Base-by-base conservation (phyloP, 495 filamentous ascomycete genomes). In the Cenococcum geophilum region DNA sequence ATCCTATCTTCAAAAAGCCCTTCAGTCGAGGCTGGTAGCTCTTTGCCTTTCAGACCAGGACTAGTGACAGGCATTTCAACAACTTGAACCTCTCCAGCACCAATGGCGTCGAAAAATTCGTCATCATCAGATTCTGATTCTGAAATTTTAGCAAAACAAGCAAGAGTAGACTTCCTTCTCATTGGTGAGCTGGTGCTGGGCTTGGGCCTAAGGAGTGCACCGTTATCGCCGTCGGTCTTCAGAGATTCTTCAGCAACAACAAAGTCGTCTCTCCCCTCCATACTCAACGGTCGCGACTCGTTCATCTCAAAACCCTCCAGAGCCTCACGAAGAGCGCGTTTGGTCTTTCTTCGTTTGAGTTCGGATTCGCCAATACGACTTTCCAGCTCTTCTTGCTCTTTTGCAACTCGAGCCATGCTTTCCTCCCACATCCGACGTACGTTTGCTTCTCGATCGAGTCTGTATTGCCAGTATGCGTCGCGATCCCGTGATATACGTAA, bases 341-440 rank as follows among this genome's bases (percentile, higher is more conserved):
- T 97, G 0, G 93, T 93, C 54, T 86, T 82, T 70, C 86, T 92
- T 25, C 92, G 80, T 79, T 95, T 97, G 64, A 86, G 83, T 69
- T 97, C 91, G 3, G 92, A 88, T 70, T 95, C 91, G 51, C 89
- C 89, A 66, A 96, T 89, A 62, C 85, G 85, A 21, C 81, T 87
- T 69, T 97, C 88, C 0, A 98, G 79, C 27, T 88, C 83, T 74
- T 97, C 95, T 63, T 98, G 93, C 70, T 98, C 93, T 58, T 86
- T 83, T 32, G 91, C 93, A 22, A 98, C 85, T 54, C 87, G 83
- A 5, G 91, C 89, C 93, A 98, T 97, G 74, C 91, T 97, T 63
- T 97, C 95, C 76, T 98, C 93, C 93, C 95, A 98, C 81, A 98
- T 86, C 48, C 88, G 84, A 27, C 93, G 84, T 68, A 97, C 83